Evolutionary conservation across 2,329 filamentous ascomycete genomes (phyloP).

Genomic region (Aciculosporium take): DNA sequence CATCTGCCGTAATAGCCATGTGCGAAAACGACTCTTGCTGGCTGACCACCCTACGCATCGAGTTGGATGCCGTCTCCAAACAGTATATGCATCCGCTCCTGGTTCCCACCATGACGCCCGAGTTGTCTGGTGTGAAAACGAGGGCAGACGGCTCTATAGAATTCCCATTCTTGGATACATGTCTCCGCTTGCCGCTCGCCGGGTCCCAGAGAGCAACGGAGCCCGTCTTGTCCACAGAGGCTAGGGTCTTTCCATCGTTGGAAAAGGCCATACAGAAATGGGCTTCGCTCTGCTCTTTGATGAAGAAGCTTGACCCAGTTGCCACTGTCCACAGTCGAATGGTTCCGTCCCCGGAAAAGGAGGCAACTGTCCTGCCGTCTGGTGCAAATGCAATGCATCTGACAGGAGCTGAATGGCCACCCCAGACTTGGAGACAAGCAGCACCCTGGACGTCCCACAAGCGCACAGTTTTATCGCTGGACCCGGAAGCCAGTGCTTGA

Average conservation of each 20-base stretch:
- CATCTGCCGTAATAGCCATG: slow-evolving; percentile 5
- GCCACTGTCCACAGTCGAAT: slow-evolving; percentile 9
- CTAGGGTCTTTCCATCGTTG: slow-evolving; percentile 8
- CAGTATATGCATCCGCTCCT: slow-evolving; percentile 6
- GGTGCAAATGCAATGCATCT: slow-evolving; percentile 10
- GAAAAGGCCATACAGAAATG: slow-evolving; percentile 9
- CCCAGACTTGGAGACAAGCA: slow-evolving; percentile 8
- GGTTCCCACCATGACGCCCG: slow-evolving; percentile 4
- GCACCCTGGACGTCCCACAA: slow-evolving; percentile 4
- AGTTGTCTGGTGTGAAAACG: slow-evolving; percentile 4
- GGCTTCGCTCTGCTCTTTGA: slow-evolving; percentile 8
- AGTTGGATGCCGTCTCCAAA: slow-evolving; percentile 2
- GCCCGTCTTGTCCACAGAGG: slow-evolving; percentile 6
- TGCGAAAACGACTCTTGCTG: slow-evolving; percentile 7
- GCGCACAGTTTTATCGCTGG: slow-evolving; percentile 6
- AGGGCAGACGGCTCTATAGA: slow-evolving; percentile 3
- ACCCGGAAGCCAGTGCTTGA: slow-evolving; percentile 5
- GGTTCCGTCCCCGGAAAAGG: slow-evolving; percentile 8
- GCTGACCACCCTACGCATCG: slow-evolving; percentile 4
- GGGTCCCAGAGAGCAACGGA: slow-evolving; percentile 10
- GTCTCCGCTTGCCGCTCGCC: slow-evolving; percentile 2
- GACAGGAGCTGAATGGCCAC: slow-evolving; percentile 7
- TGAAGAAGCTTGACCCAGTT: slow-evolving; percentile 7
- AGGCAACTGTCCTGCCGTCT: slow-evolving; percentile 10
- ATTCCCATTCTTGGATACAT: slow-evolving; percentile 3